Base-by-base conservation (phyloP, 2,329 filamentous ascomycete genomes). In the Lachnellula occidentalis region DNA sequence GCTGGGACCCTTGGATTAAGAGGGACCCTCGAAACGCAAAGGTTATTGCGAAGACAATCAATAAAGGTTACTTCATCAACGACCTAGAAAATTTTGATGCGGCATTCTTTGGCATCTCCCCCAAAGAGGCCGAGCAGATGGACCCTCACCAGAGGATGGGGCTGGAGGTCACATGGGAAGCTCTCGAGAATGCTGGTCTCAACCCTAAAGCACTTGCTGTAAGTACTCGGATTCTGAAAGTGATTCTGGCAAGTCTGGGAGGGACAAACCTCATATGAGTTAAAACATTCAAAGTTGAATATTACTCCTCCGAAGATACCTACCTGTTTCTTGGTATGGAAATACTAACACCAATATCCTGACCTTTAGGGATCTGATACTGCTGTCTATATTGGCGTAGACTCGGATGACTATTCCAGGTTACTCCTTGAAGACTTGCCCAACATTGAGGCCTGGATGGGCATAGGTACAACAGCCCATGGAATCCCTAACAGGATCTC, bases 131-230 rank as follows among this genome's bases (percentile, higher is more conserved):
- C 2, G 62, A 63, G 15, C 58, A 65, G 6, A 70, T 73, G 66
- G 72, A 74, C 47, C 72, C 72, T 0, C 61, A 66, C 60, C 71
- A 70, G 39, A 55, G 66, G 2, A 21, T 52, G 4, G 24, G 81
- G 3, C 70, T 87, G 4, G 77, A 82, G 22, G 83, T 81, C 12
- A 80, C 81, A 0, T 86, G 85, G 61, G 83, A 87, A 63, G 82
- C 83, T 2, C 73, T 87, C 45, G 83, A 87, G 65, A 81, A 82
- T 74, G 81, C 80, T 43, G 83, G 83, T 5, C 79, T 83, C 55
- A 60, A 80, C 82, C 12, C 79, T 78, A 5, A 82, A 22, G 53
- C 56, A 34, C 65, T 55, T 21, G 34, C 48, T 27, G 53, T 47
- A 12, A 45, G 24, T 27, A 7, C 24, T 27, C 7, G 7, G 5